phyloP scores from a whole-genome alignment of 192 early-diverging fungal genomes.

The Coemansia sp. region DNA sequence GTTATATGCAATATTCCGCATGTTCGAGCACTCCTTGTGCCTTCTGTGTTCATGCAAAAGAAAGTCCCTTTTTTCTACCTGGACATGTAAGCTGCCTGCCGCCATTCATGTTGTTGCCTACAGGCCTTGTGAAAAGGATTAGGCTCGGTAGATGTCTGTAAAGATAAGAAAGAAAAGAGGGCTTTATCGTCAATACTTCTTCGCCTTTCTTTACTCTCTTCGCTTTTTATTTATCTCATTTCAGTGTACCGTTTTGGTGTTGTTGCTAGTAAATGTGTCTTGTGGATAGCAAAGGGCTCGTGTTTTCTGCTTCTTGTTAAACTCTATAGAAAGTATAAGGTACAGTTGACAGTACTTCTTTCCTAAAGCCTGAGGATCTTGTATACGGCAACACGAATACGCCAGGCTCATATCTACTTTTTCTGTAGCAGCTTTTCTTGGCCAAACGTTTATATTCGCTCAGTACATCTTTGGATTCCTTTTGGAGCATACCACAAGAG shows the following conservation, averaged over 20 bases:
- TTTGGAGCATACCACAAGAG: no score
- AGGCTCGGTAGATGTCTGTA: not conserved
- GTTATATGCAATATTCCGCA: not conserved
- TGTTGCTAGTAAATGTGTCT: not conserved
- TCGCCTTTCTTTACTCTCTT: not conserved
- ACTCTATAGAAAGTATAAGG: no score
- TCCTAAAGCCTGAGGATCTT: no score
- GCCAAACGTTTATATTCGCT: no score
- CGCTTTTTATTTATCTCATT: not conserved
- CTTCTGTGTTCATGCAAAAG: not conserved
- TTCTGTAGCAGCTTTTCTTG: no score
- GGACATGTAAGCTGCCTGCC: not conserved
- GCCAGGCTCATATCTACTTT: no score
- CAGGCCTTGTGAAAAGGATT: not conserved
- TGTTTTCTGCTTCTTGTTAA: no score
- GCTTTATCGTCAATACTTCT: not conserved
- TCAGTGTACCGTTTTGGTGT: not conserved
- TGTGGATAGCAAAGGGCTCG: not conserved
- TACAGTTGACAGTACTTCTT: no score
- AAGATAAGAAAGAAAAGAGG: not conserved
- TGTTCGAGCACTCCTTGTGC: not conserved
- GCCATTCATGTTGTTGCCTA: not conserved
- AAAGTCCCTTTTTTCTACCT: not conserved
- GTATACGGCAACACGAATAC: no score
- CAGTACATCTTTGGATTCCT: no score